Evolutionary conservation across 192 early-diverging fungal species (phyloP), one percentile per base, ranked within the genome.

Genomic region (Podila epigama): DNA sequence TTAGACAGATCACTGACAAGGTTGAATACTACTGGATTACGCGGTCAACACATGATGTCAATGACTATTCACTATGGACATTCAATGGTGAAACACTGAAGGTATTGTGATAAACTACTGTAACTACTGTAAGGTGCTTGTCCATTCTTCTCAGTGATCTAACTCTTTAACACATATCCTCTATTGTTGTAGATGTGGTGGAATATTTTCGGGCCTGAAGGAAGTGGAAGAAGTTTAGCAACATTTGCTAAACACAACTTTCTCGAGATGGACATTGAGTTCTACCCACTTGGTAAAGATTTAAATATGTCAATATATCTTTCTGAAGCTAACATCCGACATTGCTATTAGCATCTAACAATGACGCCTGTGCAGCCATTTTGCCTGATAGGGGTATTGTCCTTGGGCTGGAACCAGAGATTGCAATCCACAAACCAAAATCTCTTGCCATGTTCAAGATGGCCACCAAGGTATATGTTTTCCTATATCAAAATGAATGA

Each of bases 21-120:
- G 78, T 91, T 13, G 94, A 95, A 68, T 90, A 85, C 70, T 93
- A 91, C 75, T 94, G 92, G 91, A 83, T 91, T 27, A 86, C 87
- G 0, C 79, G 81, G 15, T 83, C 83, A 37, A 80, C 84, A 20
- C 42, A 87, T n/a, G 82, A 81, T 40, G 84, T 82, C 34, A 63
- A 92, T 12, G 71, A 77, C 27, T 88, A 81, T 57, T 90, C 92
- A 3, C 66, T 95, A 48, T 95, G 93, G 92, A 83, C 82, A 16
- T 86, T 89, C 44, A 85, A 93, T 79, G 89, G 88, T 37, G 68
- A 68, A 36, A 84, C 87, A 16, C 75, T 90, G 15, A 92, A 86
- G 83, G 85, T 93, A 75, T n/a, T n/a, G n/a, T n/a, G n/a, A n/a
- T n/a, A n/a, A n/a, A n/a, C n/a, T n/a, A n/a, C n/a, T n/a, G n/a